phyloP scores from a whole-genome alignment of 2,329 filamentous ascomycete genomes.

The Nemania abortiva region DNA sequence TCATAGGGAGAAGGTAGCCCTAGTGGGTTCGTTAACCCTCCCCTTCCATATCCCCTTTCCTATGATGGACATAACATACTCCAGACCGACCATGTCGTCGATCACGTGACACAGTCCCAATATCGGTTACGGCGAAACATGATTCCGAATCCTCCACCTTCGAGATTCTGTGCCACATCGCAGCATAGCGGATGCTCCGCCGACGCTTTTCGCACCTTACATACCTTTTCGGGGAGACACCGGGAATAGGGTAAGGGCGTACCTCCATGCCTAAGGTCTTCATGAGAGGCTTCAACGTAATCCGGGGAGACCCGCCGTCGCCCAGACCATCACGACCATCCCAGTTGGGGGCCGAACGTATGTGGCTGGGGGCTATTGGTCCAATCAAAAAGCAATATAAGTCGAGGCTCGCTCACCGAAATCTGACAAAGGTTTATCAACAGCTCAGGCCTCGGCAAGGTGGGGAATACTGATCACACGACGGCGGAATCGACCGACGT shows the following conservation, averaged over 20 bases:
- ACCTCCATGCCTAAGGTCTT: background rate
- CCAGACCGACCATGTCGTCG: background rate
- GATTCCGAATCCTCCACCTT: constrained; percentile 11
- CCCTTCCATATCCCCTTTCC: no score
- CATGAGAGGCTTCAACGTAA: no score
- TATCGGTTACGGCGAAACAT: constrained; percentile 21
- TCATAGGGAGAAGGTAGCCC: background rate
- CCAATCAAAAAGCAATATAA: background rate
- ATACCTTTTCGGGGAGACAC: background rate
- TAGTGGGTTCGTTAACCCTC: background rate
- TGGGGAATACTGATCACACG: constrained; percentile 30
- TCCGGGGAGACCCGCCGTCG: background rate
- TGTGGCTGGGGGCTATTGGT: constrained; percentile 27
- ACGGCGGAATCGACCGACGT: constrained; percentile 6
- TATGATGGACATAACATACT: background rate
- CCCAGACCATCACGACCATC: background rate
- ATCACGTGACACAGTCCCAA: constrained; percentile 22
- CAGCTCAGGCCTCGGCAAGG: background rate
- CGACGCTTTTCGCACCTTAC: background rate
- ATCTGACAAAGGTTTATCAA: constrained; percentile 18
- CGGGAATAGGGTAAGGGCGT: constrained; percentile 9
- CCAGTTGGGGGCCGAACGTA: background rate
- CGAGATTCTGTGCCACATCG: constrained; percentile 9
- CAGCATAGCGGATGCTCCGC: constrained; percentile 16
- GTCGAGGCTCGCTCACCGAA: constrained; percentile 30